phyloP scores from a whole-genome alignment of 352 stramenopile species.

The Saprolegnia diclina region DNA sequence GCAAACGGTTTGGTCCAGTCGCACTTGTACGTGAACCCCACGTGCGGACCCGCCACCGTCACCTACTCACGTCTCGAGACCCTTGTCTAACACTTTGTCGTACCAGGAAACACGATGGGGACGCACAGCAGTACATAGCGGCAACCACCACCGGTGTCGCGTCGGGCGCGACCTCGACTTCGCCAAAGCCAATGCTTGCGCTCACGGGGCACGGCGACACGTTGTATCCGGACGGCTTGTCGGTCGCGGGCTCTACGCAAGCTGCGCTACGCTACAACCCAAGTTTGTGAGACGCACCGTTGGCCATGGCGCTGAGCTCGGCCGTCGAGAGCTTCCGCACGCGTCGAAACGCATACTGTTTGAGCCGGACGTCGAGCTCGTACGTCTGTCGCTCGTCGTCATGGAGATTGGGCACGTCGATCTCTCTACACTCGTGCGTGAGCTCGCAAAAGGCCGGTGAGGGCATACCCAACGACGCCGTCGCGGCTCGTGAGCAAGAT shows the following conservation, averaged over 20 bases:
- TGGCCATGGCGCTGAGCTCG: conserved; percentile 9
- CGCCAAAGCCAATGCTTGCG: conserved; percentile 14
- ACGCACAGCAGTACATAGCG: conserved; percentile 21
- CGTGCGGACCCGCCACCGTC: conserved; percentile 7
- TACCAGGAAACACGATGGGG: conserved; percentile 13
- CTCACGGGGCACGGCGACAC: neutral
- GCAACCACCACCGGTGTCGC: neutral
- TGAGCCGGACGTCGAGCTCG: conserved; percentile 5
- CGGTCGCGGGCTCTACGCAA: neutral
- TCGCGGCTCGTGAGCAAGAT: conserved; percentile 58
- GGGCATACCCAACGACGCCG: conserved; percentile 63
- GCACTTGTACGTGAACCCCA: conserved; percentile 18
- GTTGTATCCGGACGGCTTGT: conserved; percentile 22
- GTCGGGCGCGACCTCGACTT: conserved; percentile 2
- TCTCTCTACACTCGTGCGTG: neutral
- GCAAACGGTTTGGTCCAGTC: conserved; percentile 6
- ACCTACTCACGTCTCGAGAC: conserved; percentile 7
- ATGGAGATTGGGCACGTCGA: neutral
- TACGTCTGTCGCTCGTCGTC: conserved; percentile 18
- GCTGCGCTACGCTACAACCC: neutral
- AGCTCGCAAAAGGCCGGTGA: no score
- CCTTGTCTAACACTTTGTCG: neutral
- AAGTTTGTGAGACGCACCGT: neutral
- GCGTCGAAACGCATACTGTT: conserved; percentile 11
- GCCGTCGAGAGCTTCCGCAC: conserved; percentile 6